Evolutionary conservation across 148 eudicot genomes (phyloP).

Genomic region (Spergularia bocconei): DNA sequence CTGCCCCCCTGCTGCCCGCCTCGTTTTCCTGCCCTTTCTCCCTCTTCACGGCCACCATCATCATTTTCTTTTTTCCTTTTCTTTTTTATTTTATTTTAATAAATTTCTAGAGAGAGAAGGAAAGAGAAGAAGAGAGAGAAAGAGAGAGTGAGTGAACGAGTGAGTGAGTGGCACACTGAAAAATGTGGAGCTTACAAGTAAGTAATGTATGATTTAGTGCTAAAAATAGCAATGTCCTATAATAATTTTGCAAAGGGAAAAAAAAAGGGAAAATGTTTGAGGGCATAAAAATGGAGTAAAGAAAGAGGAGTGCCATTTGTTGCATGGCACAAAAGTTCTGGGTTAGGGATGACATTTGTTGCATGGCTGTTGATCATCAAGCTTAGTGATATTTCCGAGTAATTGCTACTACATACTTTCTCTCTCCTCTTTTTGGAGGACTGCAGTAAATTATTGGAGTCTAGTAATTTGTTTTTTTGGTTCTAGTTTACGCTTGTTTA

Average conservation of each 20-base stretch:
- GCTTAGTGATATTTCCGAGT: constrained; percentile 17
- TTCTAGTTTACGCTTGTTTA: too few relatives aligned
- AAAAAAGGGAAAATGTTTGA: too few relatives aligned
- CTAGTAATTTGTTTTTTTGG: too few relatives aligned
- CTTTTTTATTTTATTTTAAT: not conserved
- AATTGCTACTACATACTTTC: not conserved
- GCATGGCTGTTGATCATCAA: constrained; percentile 20
- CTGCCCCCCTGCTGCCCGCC: not conserved
- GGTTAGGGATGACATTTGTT: constrained; percentile 26
- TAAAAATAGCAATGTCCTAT: constrained; percentile 28
- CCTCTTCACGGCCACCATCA: constrained; percentile 7
- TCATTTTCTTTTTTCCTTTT: constrained; percentile 16
- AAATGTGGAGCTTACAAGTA: constrained; percentile 14
- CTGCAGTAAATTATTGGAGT: too few relatives aligned
- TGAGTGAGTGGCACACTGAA: constrained; percentile 19
- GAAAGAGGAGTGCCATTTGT: not conserved
- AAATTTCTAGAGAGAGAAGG: not conserved
- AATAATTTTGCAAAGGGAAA: not conserved
- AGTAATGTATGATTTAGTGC: constrained; percentile 23
- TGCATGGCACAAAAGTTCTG: constrained; percentile 22
- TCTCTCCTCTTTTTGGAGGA: too few relatives aligned
- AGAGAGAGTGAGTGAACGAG: not conserved
- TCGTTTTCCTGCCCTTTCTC: constrained; percentile 18
- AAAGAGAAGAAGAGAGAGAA: not conserved
- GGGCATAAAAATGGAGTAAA: too few relatives aligned